Evolutionary conservation across 139 green algal genomes (phyloP).

Genomic region (Astrephomene gubernaculifera): DNA sequence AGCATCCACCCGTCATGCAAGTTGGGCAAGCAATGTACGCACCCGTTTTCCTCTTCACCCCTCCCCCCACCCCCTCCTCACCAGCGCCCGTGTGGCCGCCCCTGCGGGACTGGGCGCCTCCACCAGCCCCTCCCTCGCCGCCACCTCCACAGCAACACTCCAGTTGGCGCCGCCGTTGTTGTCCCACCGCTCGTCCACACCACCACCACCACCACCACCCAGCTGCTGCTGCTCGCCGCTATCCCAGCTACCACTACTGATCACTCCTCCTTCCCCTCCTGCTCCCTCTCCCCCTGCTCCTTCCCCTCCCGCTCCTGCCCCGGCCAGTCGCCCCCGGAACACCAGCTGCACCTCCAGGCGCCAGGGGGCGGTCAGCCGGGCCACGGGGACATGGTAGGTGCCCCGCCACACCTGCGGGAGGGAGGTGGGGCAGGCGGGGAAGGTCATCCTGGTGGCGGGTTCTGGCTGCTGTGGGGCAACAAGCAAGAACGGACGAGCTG

Average conservation of each 20-base stretch:
- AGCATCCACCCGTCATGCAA: too few relatives aligned
- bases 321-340: slow-evolving; percentile 29
- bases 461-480: background rate
- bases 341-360: slow-evolving; percentile 47
- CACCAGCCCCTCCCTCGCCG: slow-evolving; percentile 34
- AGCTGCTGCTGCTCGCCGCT: too few relatives aligned
- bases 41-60: too few relatives aligned
- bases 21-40: too few relatives aligned
- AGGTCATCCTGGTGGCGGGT: too few relatives aligned
- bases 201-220: too few relatives aligned
- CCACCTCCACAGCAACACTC: slow-evolving; percentile 47
- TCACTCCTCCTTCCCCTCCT: too few relatives aligned
- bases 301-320: background rate
- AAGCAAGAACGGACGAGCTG: background rate
- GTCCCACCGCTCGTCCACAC: slow-evolving; percentile 44
- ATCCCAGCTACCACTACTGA: too few relatives aligned
- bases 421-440: background rate
- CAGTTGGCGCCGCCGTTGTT: slow-evolving; percentile 64
- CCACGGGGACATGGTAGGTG: slow-evolving; percentile 27
- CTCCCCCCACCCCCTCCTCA: background rate
- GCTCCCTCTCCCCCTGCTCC: too few relatives aligned
- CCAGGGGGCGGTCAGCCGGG: background rate
- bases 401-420: slow-evolving; percentile 38
- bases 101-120: slow-evolving; percentile 26
- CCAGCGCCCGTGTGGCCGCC: slow-evolving; percentile 12